Evolutionary conservation across 805 yeast genomes (phyloP), one percentile per base, ranked within the genome.

Genomic region (Nakazawaea holstii): DNA sequence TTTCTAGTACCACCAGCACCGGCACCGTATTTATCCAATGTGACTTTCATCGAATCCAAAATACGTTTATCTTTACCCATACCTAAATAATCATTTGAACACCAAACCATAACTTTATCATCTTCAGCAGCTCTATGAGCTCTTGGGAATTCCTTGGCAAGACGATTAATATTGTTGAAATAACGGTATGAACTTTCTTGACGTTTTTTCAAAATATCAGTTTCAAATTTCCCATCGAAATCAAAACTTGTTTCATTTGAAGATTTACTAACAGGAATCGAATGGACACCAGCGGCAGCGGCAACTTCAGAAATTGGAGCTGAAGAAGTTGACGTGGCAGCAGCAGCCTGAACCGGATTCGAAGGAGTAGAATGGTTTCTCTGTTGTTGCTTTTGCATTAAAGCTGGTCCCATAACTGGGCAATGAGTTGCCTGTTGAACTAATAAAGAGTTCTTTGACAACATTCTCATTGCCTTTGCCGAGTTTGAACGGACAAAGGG

Each of bases 1-100:
- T 94, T 94, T 62, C 99, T 79, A 42, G 99, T 94, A 57, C 99
- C 99, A 61, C 99, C 99, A 8, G 99, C 96, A 58, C 99, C 99
- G 4, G 96, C 86, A 59, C 99, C 99, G 64, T 94, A 94, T 70
- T 79, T 81, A 58, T 85, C 86, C 65, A 94, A 75, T 14, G 95
- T 82, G 42, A 72, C 64, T 57, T 84, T 84, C 92, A 92, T 94
- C 48, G 80, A 81, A 14, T 77, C 69, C 50, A 89, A 69, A 39
- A 92, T 92, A 53, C 75, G 70, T 52, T 76, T 76, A 64, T 92
- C 87, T 59, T 80, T 82, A 45, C 97, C 92, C 94, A 94, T 87
- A 10, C 98, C 97, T 52, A 94, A 74, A 65, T 94, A 94, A 67
- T 94, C 99, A 66, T 94, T 94, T 37, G 99, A 91, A 62, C 99